A percentile compares a stretch with the other conserved stretches of the same genome.
Evolutionary conservation across 495 filamentous ascomycete genomes (phyloP).

Genomic region (Trichoderma gamsii): DNA sequence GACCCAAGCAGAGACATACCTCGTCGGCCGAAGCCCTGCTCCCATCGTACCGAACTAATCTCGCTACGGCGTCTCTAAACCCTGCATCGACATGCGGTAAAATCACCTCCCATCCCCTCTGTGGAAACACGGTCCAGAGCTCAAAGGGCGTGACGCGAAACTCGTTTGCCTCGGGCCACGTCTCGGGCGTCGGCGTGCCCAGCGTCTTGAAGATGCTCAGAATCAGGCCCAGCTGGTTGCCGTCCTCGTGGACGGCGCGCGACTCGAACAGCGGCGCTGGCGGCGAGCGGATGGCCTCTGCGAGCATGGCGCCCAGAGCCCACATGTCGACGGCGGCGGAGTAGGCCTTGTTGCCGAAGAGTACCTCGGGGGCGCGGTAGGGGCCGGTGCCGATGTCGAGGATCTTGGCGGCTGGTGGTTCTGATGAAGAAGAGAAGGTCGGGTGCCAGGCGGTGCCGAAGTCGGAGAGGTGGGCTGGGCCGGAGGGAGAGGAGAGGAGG

Average conservation of each 20-base stretch:
- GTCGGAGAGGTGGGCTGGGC: constrained; percentile 73
- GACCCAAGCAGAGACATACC: neutral
- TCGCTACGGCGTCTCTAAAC: constrained; percentile 29
- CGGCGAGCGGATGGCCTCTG: constrained; percentile 53
- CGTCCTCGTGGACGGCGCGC: constrained; percentile 63
- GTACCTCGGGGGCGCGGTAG: constrained; percentile 82
- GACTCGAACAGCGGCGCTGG: constrained; percentile 67
- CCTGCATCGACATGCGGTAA: constrained; percentile 30
- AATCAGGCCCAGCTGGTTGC: constrained; percentile 87
- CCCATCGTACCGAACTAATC: constrained; percentile 32
- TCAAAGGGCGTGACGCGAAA: constrained; percentile 49
- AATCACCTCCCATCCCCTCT: constrained; percentile 33
- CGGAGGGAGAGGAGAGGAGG: constrained; percentile 59
- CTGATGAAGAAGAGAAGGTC: constrained; percentile 47
- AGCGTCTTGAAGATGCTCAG: constrained; percentile 83
- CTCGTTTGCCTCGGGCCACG: constrained; percentile 60
- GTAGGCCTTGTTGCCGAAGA: constrained; percentile 80
- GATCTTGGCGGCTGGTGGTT: constrained; percentile 65
- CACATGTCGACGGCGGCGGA: constrained; percentile 72
- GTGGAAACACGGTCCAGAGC: constrained; percentile 45
- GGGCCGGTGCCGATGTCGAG: constrained; percentile 89
- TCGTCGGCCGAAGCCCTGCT: constrained; percentile 23
- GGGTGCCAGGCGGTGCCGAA: constrained; percentile 88
- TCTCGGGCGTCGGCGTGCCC: constrained; percentile 70
- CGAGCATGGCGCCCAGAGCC: constrained; percentile 79